Conservation (phyloP, 2,329 filamentous ascomycete species). For the Fusarium globosum region DNA sequence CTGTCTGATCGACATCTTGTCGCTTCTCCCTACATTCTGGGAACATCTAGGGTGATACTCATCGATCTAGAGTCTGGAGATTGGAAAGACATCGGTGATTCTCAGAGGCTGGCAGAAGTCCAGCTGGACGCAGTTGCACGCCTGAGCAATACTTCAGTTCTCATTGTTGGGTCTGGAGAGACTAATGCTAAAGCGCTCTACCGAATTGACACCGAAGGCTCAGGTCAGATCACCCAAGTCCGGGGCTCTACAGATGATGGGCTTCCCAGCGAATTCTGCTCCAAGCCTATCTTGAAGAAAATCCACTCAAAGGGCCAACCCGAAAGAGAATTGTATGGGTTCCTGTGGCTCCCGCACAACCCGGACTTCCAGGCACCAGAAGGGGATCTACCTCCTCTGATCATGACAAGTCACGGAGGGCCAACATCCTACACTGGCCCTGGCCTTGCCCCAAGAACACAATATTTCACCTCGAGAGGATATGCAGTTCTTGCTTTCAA, state of each 20-base stretch:
- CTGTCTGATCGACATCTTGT: slow-evolving; percentile 51
- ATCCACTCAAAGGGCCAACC: slow-evolving; percentile 47
- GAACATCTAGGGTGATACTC: slow-evolving; percentile 50
- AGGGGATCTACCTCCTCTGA: slow-evolving; percentile 58
- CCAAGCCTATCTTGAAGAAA: slow-evolving; percentile 48
- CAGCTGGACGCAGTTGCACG: slow-evolving; percentile 49
- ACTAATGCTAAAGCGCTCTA: slow-evolving; percentile 50
- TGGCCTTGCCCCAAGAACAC: slow-evolving; percentile 57
- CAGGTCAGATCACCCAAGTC: slow-evolving; percentile 44
- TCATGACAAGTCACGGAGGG: slow-evolving; percentile 63
- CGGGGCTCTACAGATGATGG: slow-evolving; percentile 49
- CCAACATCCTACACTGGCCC: slow-evolving; percentile 58
- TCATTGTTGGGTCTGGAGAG: slow-evolving; percentile 53
- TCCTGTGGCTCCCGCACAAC: slow-evolving; percentile 63
- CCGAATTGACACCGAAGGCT: slow-evolving; percentile 46
- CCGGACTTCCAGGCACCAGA: slow-evolving; percentile 53
- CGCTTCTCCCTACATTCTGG: slow-evolving; percentile 49
- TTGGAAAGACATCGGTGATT: slow-evolving; percentile 48
- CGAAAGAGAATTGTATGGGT: slow-evolving; percentile 54
- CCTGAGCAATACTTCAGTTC: slow-evolving; percentile 50
- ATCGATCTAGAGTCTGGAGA: slow-evolving; percentile 51
- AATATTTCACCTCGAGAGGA: slow-evolving; percentile 66
- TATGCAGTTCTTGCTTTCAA: slow-evolving; percentile 64
- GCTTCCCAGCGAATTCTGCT: slow-evolving; percentile 49
- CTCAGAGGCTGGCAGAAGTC: slow-evolving; percentile 48